phyloP scores from a whole-genome alignment of 2,329 filamentous ascomycete genomes.

The Fusarium coffeatum region DNA sequence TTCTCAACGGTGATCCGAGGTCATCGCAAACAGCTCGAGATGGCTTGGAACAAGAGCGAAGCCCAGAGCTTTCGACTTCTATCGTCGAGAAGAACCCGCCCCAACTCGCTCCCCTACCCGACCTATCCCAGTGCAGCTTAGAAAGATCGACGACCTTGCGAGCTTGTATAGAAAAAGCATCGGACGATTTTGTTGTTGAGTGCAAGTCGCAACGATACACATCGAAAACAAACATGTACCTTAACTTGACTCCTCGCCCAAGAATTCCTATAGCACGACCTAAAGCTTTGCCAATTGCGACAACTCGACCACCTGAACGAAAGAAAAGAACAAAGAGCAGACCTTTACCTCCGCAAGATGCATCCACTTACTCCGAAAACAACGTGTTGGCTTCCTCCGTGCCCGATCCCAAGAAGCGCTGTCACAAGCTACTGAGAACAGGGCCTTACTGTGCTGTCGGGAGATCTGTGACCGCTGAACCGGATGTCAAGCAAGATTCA shows the following conservation, averaged over 20 bases:
- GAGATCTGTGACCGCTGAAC: slow-evolving; percentile 1
- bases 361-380: not conserved
- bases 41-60: not conserved
- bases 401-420: not conserved
- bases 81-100: slow-evolving; percentile 37
- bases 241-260: not conserved
- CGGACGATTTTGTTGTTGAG: slow-evolving; percentile 47
- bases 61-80: not conserved
- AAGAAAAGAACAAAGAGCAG: slow-evolving; percentile 14
- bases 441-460: slow-evolving; percentile 24
- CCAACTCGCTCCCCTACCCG: slow-evolving; percentile 46
- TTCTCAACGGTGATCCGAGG: not conserved
- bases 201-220: slow-evolving; percentile 34
- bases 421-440: not conserved
- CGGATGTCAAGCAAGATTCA: not conserved
- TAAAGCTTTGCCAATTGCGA: slow-evolving; percentile 1
- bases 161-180: slow-evolving; percentile 47
- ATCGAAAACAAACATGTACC: not conserved
- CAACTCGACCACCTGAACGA: slow-evolving; percentile 26
- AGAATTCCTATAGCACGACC: not conserved
- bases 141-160: slow-evolving; percentile 48
- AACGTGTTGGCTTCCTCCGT: not conserved
- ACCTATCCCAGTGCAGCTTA: slow-evolving; percentile 40
- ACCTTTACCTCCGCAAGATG: not conserved
- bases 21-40: not conserved